Evolutionary conservation across 78 protist species (phyloP), one percentile per base, ranked within the genome.

Genomic region (Planoprotostelium fungivorum): DNA sequence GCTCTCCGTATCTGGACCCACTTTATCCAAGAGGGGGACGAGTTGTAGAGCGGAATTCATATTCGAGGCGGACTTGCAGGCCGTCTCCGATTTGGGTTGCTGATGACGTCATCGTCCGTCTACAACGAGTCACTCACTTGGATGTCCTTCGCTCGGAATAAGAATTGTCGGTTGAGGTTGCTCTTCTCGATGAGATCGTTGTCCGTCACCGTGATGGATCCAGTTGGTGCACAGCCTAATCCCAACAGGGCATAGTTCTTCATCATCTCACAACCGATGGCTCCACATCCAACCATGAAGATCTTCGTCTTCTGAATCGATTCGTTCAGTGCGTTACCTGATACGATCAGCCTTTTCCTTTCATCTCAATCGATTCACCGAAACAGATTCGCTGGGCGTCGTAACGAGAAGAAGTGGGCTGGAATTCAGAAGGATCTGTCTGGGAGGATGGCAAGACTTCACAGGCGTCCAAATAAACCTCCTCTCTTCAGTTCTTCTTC

Each of bases 251-350:
- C 98, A 38, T 93, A 93, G 91, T 87, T 89, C 94, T 99, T 99
- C 85, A 98, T 73, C 87, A 94, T 38, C 93, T 99, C 99, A 91
- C 99, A 99, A 29, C 99, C 99, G 31, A 99, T 95, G 1, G 99
- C 99, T 9, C 99, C 99, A 0, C 99, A 97, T 28, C 99, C 99
- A 38, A 99, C 99, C 63, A 95, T 87, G 90, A 97, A 95, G 31
- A 90, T 1, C 29, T 92, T 90, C 34, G 90, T 36, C 34, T 88
- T 84, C 51, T 85, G 63, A 37, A 97, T 31, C 88, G 23, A 35
- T 23, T 37, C 63, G n/a, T 88, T 87, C 36, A 28, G 38, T 1
- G 5, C 16, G 5, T 51, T 5, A 16, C 73, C 73, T 51, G 73
- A 25, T 5, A 51, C 34, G 87, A 37, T 25, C 16, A 16, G 16